Evolutionary conservation across 2,329 filamentous ascomycete genomes (phyloP), one percentile per base, ranked within the genome.

Genomic region (Penicillium decumbens): DNA sequence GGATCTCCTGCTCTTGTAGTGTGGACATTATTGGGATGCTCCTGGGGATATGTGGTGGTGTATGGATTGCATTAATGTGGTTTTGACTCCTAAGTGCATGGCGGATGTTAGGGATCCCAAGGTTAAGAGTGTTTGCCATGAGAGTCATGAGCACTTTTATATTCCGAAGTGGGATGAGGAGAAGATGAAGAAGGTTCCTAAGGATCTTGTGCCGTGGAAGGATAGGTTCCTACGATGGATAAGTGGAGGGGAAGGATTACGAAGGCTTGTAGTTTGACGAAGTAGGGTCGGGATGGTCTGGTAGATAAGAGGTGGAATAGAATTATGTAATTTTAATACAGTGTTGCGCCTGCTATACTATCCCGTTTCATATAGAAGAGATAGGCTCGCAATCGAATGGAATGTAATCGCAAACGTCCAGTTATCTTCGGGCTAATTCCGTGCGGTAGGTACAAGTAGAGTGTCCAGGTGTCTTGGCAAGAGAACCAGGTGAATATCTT

Each of bases 21-120:
- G 57, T 29, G 53, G 48, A 6, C 30, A 41, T 9, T 40, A 25
- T 12, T 67, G 58, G 61, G 41, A 43, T 12, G 53, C 51, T n/a
- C 59, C 63, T 8, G 53, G 61, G 29, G 57, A 65, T 23, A 56
- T 67, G 43, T 61, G 61, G 45, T 57, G 55, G 43, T 66, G 64
- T 52, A 57, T 51, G 46, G 62, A 66, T 43, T 67, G 63, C 42
- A 32, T 15, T 13, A 57, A 63, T 25, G 44, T 65, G 20, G 51
- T 55, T 3, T 58, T 67, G 37, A 57, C 57, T 9, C 23, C 18
- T n/a, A 37, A 51, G 5, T 66, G 62, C 42, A 48, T 55, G 9
- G 46, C 58, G 7, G 55, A 53, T 10, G 43, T 62, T 0, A 54
- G 57, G 38, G 40, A 46, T 9, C 55, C 52, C 10, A 50, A 49